Evolutionary conservation across 495 filamentous ascomycete species (phyloP), one percentile per base, ranked within the genome.

Genomic region (Tetracladium setigerum): DNA sequence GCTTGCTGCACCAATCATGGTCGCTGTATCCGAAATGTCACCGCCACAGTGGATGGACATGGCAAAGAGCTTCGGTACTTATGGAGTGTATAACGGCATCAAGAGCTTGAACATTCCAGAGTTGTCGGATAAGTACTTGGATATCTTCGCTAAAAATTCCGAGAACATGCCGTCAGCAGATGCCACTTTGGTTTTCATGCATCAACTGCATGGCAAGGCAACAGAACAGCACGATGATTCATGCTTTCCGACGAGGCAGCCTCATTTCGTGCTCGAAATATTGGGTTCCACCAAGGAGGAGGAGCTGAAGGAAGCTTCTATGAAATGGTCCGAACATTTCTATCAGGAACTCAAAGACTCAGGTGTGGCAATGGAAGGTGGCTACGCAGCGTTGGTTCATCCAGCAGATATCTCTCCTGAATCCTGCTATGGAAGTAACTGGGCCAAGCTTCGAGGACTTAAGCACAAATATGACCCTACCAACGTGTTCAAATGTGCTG

Each of bases 201-300:
- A 71, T 42, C 37, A 61, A 39, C 51, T 66, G 13, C 55, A 65
- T 6, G 56, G 53, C 0, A 47, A 41, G 14, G 39, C 17, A 22
- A 46, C 7, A 54, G 56, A 12, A 49, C 54, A 1, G 30, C 12
- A n/a, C 32, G 39, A 8, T 46, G 37, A 54, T 27, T 63, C 64
- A 0, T 54, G 66, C 1, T 67, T 67, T 44, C 50, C 33, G 8
- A 30, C 54, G 8, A 53, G 66, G 6, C 52, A 64, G 22, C 56
- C 59, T 17, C 66, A 70, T 52, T 62, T 57, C 41, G 55, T 66
- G 62, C 15, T 67, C 0, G 67, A 66, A 52, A 54, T 67, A 19
- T 24, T 64, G 30, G 60, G 48, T 2, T 24, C 24, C 11, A 24
- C 39, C 15, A 2, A 27, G 0, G 39, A 27, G 3, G 8, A 24